Evolutionary conservation across 2,329 filamentous ascomycete species (phyloP), one percentile per base, ranked within the genome.

Genomic region (Zasmidium cellare): DNA sequence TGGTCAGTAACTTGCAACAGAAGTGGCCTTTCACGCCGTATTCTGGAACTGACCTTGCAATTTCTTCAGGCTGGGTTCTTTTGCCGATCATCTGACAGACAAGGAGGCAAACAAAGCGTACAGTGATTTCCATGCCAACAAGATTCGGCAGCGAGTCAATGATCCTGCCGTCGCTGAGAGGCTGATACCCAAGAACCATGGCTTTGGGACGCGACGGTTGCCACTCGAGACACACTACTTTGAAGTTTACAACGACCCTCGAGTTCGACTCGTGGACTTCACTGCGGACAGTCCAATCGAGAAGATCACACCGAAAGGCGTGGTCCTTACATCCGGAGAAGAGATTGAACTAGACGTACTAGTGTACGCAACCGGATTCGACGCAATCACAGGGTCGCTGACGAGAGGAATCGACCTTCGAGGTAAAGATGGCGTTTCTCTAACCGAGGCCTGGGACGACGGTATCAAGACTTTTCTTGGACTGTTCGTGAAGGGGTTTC

Each of bases 201-300:
- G 52, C 14, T 57, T 60, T 25, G 62, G 62, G 6, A 61, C 54
- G 12, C 50, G 51, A 19, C 45, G 62, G 1, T 55, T 62, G 3
- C 60, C 70, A 1, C 72, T 82, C 0, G 81, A 84, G 62, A 69
- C 77, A 41, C 70, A 72, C 46, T 83, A 80, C 64, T 84, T 78
- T 60, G 81, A 84, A 56, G 71, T 75, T 2, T 75, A 79, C 54
- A 77, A 81, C 59, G 73, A 72, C 20, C 68, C 72, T 1, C 76
- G 80, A 28, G 78, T 84, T 2, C 64, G 76, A 1, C 63, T 84
- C 1, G 72, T 83, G 1, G 71, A 79, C 46, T 62, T 82, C n/a
- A 52, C 35, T 23, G 79, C 76, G 11, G 63, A 72, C 5, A 76
- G 74, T 2, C 72, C 76, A 0, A 80, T 84, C 57, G 66, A 65